Base-by-base conservation (phyloP, 2,329 filamentous ascomycete genomes). In the Mycosphaerella sp. region DNA sequence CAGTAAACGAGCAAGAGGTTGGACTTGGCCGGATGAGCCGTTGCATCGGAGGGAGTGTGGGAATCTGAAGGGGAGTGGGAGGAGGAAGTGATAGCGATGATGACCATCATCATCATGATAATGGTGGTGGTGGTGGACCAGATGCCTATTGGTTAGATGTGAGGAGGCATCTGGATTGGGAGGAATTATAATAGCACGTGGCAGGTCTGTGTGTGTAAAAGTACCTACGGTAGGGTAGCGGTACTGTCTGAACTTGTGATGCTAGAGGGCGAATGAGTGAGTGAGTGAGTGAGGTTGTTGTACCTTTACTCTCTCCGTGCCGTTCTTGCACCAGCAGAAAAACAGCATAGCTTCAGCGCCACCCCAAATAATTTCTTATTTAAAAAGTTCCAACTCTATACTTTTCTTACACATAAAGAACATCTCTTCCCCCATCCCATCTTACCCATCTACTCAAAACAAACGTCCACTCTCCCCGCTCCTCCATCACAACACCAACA, bases 11-110 rank as follows among this genome's bases (percentile, higher is more conserved):
- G 77, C 80, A 2, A 73, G 87, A 31, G 87, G 86, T 0, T 91
- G 87, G 87, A 80, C 89, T 0, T 79, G 83, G 73, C 87, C 87
- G 1, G 85, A 90, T 64, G 87, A 90, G 64, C 76, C 83, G 2
- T 76, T 90, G 9, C 83, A 83, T 7, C 77, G 85, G 64, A 84
- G 87, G 72, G 86, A 91, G 73, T 76, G 85, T 49, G 84, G 83
- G 4, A 83, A 29, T 7, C 5, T 50, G 52, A 56, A 74, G 75
- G 82, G 53, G 48, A 51, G 48, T 5, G 29, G 45, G 42, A 45
- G 21, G 29, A 41, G 29, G 36, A 53, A 26, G 42, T 48, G 43
- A 29, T 29, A 6, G 26, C 26, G 26, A 29, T 29, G 26, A 29
- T 29, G 48, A 36, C 9, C n/a, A 44, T 38, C 6, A 34, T 12